Evolutionary conservation across 306 rosid genomes (phyloP), one percentile per base, ranked within the genome.

Genomic region (Astragalus glycyphyllos): DNA sequence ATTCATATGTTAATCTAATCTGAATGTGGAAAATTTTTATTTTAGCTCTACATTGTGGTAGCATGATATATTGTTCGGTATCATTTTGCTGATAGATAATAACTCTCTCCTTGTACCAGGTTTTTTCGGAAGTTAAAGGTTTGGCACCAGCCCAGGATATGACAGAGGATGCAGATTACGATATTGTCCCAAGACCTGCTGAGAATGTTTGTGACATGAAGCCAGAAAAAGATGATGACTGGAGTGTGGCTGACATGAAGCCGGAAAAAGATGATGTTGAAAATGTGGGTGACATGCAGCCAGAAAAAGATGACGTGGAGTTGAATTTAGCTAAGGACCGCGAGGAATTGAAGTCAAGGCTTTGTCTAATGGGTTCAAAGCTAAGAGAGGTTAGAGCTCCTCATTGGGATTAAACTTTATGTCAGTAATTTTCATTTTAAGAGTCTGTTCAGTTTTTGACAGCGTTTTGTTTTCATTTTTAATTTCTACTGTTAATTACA

Each of bases 341-440:
- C 65, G 86, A 83, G 83, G 92, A 86, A 66, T 74, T 87, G 84
- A 82, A 78, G 66, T 79, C 84, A 74, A 86, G 78, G 84, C 82
- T 94, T 26, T 58, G 74, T 63, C 8, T 66, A 51, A 77, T 82
- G 83, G 90, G 84, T 64, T 78, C 86, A 29, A 89, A 89, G 77
- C 87, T 91, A 70, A 84, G 82, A 73, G 97, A 86, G 99, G 99
- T 94, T 48, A 82, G 87, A 77, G 42, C 40, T 82, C 70, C 40
- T 37, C 53, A 74, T 76, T 8, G 38, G 71, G 45, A 66, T 65
- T 60, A 46, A 76, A 56, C 26, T 67, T 13, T 37, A 38, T 48
- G 41, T 13, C n/a, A 3, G 46, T 45, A 55, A 51, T 58, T 31
- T 54, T 66, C 13, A 38, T 59, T 29, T 41, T 11, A 2, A 57